Evolutionary conservation across 139 green algal species (phyloP), one percentile per base, ranked within the genome.

Genomic region (Coccomyxa sp.): DNA sequence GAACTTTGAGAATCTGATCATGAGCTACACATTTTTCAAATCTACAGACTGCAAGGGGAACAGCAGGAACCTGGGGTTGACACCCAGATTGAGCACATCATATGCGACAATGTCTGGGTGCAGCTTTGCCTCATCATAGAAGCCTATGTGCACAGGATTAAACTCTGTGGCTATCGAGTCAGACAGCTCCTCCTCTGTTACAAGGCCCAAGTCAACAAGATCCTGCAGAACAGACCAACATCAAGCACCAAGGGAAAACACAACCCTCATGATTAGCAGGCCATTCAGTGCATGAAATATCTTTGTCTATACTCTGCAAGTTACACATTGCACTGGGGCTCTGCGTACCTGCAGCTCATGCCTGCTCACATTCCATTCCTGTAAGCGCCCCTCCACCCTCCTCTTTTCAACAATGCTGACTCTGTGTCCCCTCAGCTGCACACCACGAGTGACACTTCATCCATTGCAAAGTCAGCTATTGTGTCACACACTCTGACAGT

Each of bases 361-460:
- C 32, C 91, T 80, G 80, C 88, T 94, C 83, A 94, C 93, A 88
- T 97, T 97, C 94, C 94, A 97, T 83, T 93, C 91, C 83, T 94
- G 89, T 0, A 76, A 84, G 57, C 90, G 79, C 0, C 91, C 92
- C 82, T 92, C 67, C 30, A 90, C 83, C 14, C 84, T 27, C 13
- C 92, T 83, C 79, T 88, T 88, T 85, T 96, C 92, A 21, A 96
- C 84, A 14, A 96, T 80, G 16, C 66, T 81, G 38, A 97, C 91
- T 13, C 82, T 81, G 57, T 88, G 76, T 0, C 93, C 94, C n/a
- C 82, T 58, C 60, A 85, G 51, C 85, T 95, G 91, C 83, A 97
- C 85, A 74, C 87, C 88, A 78, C 23, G 4, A 10, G 12, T 85
- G 81, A 0, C 28, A 17, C 67, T 1, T 71, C 1, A 21, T 71